Evolutionary conservation across 2,329 filamentous ascomycete genomes (phyloP), one percentile per base, ranked within the genome.

Genomic region (Paraphoma chrysanthemicola): DNA sequence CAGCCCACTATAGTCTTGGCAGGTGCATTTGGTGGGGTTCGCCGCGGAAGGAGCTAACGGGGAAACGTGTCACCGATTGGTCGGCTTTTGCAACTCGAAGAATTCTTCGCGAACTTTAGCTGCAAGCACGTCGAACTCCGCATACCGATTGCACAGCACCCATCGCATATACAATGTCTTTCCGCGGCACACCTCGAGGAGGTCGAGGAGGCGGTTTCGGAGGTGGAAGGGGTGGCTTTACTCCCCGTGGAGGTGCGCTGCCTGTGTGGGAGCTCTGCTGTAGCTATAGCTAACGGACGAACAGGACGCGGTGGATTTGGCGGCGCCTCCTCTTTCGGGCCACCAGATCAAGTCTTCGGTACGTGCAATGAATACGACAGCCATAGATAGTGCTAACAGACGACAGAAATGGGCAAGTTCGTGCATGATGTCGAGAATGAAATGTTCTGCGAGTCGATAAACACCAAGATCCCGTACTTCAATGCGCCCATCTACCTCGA

Each of bases 401-500:
- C 3, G 48, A 85, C 42, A 89, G 95, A 97, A 82, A 92, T 99
- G 90, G 95, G 95, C 79, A 87, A 87, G 65, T 96, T 98, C 80
- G 81, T 97, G 77, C 95, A 99, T 82, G 89, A 93, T 56, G 94
- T 91, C 82, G 95, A 99, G 81, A 94, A 94, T 78, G 95, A 99
- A 81, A 95, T 99, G 86, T 90, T 99, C 69, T 97, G 94, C 90
- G 89, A 93, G 80, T 96, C 91, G 68, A 90, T 90, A 80, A 98
- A 97, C 84, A 83, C 90, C 71, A 98, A 98, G 82, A 90, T 99
- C 64, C 95, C 95, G 60, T 96, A 96, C 83, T 99, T 99, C 89
- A 98, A 97, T 84, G 95, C 95, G 60, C 93, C 93, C 68, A 96
- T 99, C 79, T 99, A 95, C 83, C 90, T 98, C 72, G 94, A 98